Percentiles rank a stretch among this genome's conserved stretches.
Evolutionary conservation across 176 grass and related monocot species (phyloP).

Genomic region (Musa itinerans): DNA sequence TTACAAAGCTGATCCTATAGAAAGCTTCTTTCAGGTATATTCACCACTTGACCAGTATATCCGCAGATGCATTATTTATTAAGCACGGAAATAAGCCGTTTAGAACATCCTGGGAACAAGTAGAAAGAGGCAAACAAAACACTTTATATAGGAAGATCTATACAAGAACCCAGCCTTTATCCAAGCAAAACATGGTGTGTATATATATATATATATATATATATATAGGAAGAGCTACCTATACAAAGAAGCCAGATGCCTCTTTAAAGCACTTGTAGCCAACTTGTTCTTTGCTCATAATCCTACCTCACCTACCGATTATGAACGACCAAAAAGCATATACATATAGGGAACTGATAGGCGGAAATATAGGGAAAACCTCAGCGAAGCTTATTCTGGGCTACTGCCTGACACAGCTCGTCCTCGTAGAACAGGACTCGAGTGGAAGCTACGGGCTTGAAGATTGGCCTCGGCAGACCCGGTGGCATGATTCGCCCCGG

Average conservation of each 20-base stretch:
- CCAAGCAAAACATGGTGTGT: not conserved
- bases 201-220: not conserved
- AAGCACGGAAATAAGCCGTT: too few relatives aligned
- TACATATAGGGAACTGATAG: not conserved
- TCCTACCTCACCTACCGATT: not conserved
- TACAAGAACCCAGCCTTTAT: not conserved
- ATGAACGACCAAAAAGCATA: not conserved
- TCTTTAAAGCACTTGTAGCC: not conserved
- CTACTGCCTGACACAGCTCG: constrained; percentile 85
- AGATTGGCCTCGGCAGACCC: constrained; percentile 57
- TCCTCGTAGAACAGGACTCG: constrained; percentile 72
- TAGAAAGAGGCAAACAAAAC: not conserved
- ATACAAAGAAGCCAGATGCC: not conserved
- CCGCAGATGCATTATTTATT: too few relatives aligned
- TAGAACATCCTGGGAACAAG: too few relatives aligned
- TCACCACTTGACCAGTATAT: too few relatives aligned
- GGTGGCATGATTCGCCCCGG: constrained; percentile 46
- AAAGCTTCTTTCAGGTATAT: too few relatives aligned
- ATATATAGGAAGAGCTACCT: not conserved
- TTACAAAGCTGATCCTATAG: too few relatives aligned
- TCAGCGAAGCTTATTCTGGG: constrained; percentile 96
- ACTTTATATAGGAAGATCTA: not conserved
- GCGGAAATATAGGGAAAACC: not conserved
- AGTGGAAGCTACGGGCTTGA: constrained; percentile 50
- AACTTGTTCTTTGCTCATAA: too few relatives aligned